Evolutionary conservation across 768 basidiomycete genomes (phyloP).

Genomic region (Serendipita vermifera): DNA sequence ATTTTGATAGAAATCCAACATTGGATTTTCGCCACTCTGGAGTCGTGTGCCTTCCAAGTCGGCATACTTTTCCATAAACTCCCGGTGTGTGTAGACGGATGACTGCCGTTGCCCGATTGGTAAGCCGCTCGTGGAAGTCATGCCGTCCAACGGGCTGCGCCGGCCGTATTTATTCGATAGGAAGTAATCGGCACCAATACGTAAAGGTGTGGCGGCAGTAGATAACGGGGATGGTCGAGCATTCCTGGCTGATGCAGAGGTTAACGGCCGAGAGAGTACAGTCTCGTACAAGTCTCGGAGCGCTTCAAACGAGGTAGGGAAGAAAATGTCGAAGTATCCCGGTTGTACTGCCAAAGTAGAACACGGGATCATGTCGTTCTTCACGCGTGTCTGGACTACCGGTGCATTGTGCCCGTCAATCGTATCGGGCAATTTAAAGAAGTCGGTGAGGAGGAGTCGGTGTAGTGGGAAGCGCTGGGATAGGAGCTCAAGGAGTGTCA

Average conservation of each 20-base stretch:
- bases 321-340: slow-evolving; percentile 98
- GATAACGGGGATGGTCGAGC: slow-evolving; percentile 42
- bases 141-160: slow-evolving; percentile 53
- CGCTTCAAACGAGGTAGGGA: slow-evolving; percentile 80
- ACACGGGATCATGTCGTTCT: slow-evolving; percentile 75
- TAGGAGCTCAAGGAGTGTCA: slow-evolving; percentile 71
- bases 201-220: slow-evolving; percentile 35
- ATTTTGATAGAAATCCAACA: slow-evolving; percentile 84
- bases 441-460: slow-evolving; percentile 89
- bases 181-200: slow-evolving; percentile 55
- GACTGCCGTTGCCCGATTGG: slow-evolving; percentile 72
- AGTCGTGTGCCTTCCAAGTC: slow-evolving; percentile 57
- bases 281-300: slow-evolving; percentile 86
- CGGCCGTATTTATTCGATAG: slow-evolving; percentile 51
- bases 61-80: slow-evolving; percentile 80
- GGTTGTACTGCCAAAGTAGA: slow-evolving; percentile 83
- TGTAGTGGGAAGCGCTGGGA: slow-evolving; percentile 80
- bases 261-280: slow-evolving; percentile 48
- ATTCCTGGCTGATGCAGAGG: slow-evolving; percentile 21
- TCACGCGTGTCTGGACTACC: slow-evolving; percentile 89
- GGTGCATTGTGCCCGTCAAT: slow-evolving; percentile 70
- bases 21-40: slow-evolving; percentile 73
- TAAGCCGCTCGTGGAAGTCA: slow-evolving; percentile 58
- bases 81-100: slow-evolving; percentile 73
- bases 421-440: slow-evolving; percentile 73